Conservation (phyloP, 306 rosid genomes). For the Quercus mongolica region DNA sequence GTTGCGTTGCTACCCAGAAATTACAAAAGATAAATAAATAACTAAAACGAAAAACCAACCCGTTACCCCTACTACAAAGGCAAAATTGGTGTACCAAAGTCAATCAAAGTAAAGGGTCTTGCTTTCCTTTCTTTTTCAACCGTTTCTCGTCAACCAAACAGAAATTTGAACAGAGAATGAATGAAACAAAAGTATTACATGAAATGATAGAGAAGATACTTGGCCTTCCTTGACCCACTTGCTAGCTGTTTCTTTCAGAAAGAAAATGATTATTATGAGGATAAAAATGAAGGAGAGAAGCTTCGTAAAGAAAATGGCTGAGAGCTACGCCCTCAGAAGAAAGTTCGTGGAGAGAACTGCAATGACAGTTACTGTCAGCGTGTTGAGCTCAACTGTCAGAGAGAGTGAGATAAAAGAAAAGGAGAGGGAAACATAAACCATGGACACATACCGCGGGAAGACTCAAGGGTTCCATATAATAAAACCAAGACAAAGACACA, state of each 20-base stretch:
- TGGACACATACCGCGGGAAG: too few relatives aligned
- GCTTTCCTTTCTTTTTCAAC: not conserved
- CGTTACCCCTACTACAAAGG: not conserved
- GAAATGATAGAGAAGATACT: not conserved
- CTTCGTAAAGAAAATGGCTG: not conserved
- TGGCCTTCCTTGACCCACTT: not conserved
- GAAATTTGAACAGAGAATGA: not conserved
- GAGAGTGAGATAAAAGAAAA: too few relatives aligned
- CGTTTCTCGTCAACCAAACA: not conserved
- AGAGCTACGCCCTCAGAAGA: not conserved
- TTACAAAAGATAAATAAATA: not conserved
- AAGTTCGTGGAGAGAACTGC: not conserved
- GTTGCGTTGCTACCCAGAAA: not conserved
- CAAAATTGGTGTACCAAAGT: not conserved
- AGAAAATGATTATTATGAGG: not conserved
- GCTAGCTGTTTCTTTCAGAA: not conserved
- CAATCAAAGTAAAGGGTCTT: not conserved
- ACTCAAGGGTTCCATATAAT: too few relatives aligned
- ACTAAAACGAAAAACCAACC: not conserved
- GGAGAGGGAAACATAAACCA: too few relatives aligned
- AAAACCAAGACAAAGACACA: too few relatives aligned
- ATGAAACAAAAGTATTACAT: not conserved
- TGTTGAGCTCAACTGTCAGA: too few relatives aligned
- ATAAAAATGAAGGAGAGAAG: not conserved
- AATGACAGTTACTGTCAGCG: constrained; percentile 6